These are phyloP conservation scores for Xylariomycetidae sp. DNA, from an alignment of 2,329 filamentous ascomycete species.

Conservation along the genomic window DNA sequence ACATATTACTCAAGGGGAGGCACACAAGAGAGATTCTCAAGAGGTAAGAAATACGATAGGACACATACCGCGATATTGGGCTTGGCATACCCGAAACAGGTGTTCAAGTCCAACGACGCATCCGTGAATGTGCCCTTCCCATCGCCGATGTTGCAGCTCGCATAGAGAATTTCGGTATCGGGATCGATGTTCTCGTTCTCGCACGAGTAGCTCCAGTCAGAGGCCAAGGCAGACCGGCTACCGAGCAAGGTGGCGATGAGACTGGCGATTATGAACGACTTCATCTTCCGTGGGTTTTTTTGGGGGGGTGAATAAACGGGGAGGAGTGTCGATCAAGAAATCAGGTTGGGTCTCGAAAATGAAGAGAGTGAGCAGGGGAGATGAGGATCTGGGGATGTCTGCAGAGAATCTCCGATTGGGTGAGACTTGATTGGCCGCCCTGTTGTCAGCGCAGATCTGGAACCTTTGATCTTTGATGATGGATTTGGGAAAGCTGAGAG, in stretches of 20 bases:
- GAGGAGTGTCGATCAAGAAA: neutral
- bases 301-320: neutral
- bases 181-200: neutral
- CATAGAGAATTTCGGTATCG: neutral
- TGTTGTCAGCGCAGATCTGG: neutral
- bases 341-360: neutral
- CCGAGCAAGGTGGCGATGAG: neutral
- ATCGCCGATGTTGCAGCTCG: constrained; percentile 1
- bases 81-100: constrained; percentile 1
- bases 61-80: neutral
- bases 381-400: too few species aligned
- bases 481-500: neutral
- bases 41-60: neutral
- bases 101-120: constrained; percentile 1
- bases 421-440: constrained; percentile 1
- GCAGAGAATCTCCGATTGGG: too few species aligned
- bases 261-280: neutral
- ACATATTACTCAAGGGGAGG: too few species aligned
- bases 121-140: neutral
- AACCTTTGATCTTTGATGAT: too few species aligned
- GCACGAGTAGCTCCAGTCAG: neutral
- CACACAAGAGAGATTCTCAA: neutral
- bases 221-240: neutral
- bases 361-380: too few species aligned
- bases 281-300: constrained; percentile 1